Conservation (phyloP, 2,329 filamentous ascomycete species). For the Gliomastix tumulicola region DNA sequence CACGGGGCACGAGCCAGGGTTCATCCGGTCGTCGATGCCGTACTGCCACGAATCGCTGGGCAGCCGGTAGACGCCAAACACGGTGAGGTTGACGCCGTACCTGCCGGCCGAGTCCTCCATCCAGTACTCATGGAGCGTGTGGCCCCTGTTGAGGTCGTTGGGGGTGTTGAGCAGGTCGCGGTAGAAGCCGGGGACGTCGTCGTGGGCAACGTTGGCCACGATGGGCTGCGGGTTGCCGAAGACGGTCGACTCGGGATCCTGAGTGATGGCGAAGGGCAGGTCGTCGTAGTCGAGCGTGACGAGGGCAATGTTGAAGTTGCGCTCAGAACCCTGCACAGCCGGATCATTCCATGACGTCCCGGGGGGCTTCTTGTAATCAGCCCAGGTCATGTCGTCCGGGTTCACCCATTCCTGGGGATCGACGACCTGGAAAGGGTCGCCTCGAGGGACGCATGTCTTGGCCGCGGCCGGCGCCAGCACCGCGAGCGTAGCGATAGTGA, state of each 20-base stretch:
- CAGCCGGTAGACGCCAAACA: constrained; percentile 43
- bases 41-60: constrained; percentile 41
- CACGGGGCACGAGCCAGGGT: constrained; percentile 36
- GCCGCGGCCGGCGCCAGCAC: not conserved
- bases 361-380: constrained; percentile 36
- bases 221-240: constrained; percentile 41
- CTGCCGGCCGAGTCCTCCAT: constrained; percentile 47
- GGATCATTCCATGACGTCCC: constrained; percentile 40
- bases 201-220: constrained; percentile 30
- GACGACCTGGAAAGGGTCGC: constrained; percentile 38
- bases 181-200: constrained; percentile 42
- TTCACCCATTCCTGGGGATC: constrained; percentile 47
- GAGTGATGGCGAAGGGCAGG: constrained; percentile 38
- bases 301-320: constrained; percentile 50
- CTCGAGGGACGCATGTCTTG: constrained; percentile 1
- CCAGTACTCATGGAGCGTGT: constrained; percentile 50
- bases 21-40: constrained; percentile 40
- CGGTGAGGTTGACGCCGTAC: constrained; percentile 45
- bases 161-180: constrained; percentile 42
- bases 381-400: constrained; percentile 47
- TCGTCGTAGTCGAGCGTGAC: constrained; percentile 45
- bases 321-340: constrained; percentile 29
- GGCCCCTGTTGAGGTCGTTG: constrained; percentile 38
- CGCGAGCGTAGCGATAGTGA: too few relatives aligned
- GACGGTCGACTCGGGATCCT: constrained; percentile 34